Conservation (phyloP, 2,329 filamentous ascomycete species). For the Xylaria sp. region DNA sequence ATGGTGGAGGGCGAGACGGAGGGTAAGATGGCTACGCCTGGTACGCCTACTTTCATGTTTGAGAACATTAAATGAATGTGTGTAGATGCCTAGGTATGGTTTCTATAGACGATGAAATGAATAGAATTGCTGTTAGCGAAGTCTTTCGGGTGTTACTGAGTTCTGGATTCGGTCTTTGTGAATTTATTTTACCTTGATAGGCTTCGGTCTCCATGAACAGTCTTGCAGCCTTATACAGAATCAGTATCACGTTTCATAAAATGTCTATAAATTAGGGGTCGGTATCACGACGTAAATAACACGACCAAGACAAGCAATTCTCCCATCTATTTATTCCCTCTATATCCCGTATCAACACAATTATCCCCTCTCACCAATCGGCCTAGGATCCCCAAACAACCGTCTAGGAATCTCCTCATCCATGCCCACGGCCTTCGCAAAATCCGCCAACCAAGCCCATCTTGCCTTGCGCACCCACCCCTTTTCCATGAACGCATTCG, state of each 20-base stretch:
- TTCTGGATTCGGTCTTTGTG: not conserved
- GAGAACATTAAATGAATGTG: conserved; percentile 57
- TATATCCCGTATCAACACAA: conserved; percentile 31
- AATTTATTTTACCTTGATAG: no score
- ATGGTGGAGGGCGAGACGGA: conserved; percentile 47
- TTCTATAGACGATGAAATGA: not conserved
- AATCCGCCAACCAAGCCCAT: conserved; percentile 49
- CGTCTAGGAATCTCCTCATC: conserved; percentile 24
- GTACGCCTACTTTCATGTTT: conserved; percentile 76
- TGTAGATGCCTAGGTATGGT: not conserved
- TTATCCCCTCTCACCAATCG: conserved; percentile 31
- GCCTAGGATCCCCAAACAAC: conserved; percentile 18
- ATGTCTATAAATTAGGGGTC: not conserved
- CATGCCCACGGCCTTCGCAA: conserved; percentile 37
- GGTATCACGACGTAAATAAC: no score
- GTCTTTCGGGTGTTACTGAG: not conserved
- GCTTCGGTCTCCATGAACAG: not conserved
- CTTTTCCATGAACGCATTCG: conserved; percentile 42
- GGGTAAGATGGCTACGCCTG: conserved; percentile 62
- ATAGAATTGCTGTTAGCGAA: not conserved
- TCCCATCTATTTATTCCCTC: conserved; percentile 29
- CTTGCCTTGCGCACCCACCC: conserved; percentile 40
- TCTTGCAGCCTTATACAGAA: not conserved
- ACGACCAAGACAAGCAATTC: conserved; percentile 24
- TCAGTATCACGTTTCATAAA: conserved; percentile 32